These are phyloP conservation scores for Balamuthia mandrillaris DNA, from an alignment of 208 protist genomes.

Conservation along the genomic window DNA sequence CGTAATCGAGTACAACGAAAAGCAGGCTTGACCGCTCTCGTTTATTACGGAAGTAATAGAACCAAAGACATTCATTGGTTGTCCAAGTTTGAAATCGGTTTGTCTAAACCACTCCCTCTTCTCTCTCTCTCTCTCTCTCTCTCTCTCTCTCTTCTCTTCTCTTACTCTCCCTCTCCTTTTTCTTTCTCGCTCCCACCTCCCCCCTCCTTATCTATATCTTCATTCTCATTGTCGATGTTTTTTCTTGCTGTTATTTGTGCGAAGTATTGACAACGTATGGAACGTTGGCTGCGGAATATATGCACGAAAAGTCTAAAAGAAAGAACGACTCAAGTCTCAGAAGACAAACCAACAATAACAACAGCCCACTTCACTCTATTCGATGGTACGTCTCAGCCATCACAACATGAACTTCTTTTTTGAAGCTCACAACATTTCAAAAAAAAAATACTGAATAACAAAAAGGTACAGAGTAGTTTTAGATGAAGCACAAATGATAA, in stretches of 20 bases:
- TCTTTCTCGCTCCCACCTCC: background rate
- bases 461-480: conserved; percentile 70
- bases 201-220: background rate
- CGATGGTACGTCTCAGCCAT: no score
- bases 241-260: background rate
- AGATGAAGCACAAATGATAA: conserved; percentile 76
- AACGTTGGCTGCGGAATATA: conserved; percentile 32
- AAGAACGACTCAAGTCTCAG: no score
- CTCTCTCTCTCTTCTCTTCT: background rate
- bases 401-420: no score
- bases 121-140: background rate
- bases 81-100: conserved; percentile 31
- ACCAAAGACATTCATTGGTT: conserved; percentile 29
- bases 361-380: no score
- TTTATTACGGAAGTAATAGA: conserved; percentile 33
- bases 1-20: background rate
- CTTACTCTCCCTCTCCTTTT: background rate
- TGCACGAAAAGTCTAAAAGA: background rate
- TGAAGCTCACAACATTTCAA: no score
- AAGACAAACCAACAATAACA: no score
- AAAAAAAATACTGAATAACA: no score
- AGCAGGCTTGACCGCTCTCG: background rate
- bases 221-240: background rate
- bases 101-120: no score
- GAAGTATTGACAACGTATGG: conserved; percentile 60